Conservation (phyloP, 2,329 filamentous ascomycete genomes). For the Fragosphaeria purpurea region DNA sequence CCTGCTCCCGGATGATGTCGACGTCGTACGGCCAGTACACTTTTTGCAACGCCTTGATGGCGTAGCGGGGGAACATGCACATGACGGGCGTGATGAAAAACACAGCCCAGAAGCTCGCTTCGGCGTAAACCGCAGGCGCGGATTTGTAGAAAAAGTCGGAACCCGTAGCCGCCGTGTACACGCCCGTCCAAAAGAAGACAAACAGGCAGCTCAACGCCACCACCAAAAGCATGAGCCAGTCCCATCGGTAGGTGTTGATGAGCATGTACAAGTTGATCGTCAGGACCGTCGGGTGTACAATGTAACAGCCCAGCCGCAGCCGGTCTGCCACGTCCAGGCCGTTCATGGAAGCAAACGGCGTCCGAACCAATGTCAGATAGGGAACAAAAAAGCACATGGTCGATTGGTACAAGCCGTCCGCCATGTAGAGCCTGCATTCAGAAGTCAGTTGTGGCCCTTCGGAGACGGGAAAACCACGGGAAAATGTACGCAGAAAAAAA, state of each 20-base stretch:
- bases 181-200: conserved; percentile 91
- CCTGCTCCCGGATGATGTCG: conserved; percentile 91
- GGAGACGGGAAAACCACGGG: not conserved
- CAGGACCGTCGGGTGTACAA: conserved; percentile 73
- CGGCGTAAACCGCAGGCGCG: conserved; percentile 67
- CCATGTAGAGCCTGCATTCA: conserved; percentile 71
- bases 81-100: conserved; percentile 70
- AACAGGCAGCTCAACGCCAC: conserved; percentile 73
- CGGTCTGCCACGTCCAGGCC: conserved; percentile 72
- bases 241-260: conserved; percentile 95
- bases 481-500: not conserved
- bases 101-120: conserved; percentile 79
- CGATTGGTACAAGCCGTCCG: conserved; percentile 90
- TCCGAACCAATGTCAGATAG: conserved; percentile 65
- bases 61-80: conserved; percentile 79
- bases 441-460: not conserved
- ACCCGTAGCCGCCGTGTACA: conserved; percentile 53
- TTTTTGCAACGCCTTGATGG: conserved; percentile 81
- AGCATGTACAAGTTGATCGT: conserved; percentile 91
- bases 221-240: conserved; percentile 86
- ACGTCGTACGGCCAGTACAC: conserved; percentile 88
- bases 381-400: conserved; percentile 89
- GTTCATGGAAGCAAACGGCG: conserved; percentile 57
- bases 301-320: conserved; percentile 74
- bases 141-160: conserved; percentile 60